phyloP scores from a whole-genome alignment of 805 yeast species.

The Myxozyma udenii region DNA sequence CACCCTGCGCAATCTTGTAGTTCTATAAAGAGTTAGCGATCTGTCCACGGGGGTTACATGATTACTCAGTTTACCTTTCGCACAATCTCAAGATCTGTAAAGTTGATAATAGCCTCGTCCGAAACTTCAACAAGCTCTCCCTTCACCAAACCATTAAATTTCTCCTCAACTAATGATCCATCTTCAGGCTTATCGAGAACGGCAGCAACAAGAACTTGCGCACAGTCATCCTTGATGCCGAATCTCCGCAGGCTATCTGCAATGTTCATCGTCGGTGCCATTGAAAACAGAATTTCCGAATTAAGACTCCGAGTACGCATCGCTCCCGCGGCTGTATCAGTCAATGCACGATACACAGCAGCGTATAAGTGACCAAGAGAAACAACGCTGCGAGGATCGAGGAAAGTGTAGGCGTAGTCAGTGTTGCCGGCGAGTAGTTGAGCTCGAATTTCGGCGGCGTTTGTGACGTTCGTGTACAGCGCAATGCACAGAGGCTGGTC shows the following conservation, averaged over 20 bases:
- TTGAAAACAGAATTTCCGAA: constrained; percentile 65
- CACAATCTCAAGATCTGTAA: constrained; percentile 16
- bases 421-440: constrained; percentile 47
- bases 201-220: constrained; percentile 51
- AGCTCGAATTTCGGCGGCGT: constrained; percentile 46
- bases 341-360: constrained; percentile 58
- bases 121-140: constrained; percentile 23
- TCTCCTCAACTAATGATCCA: not conserved
- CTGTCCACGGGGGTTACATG: not conserved
- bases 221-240: constrained; percentile 57
- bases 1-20: constrained; percentile 22
- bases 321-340: constrained; percentile 45
- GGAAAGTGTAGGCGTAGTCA: constrained; percentile 59
- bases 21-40: constrained; percentile 11
- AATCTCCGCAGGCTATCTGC: constrained; percentile 67
- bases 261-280: constrained; percentile 69
- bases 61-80: constrained; percentile 16
- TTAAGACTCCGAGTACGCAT: constrained; percentile 64
- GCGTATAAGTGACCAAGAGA: constrained; percentile 61
- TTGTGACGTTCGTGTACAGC: constrained; percentile 48
- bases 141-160: constrained; percentile 18
- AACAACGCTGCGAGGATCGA: constrained; percentile 54
- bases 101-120: constrained; percentile 6
- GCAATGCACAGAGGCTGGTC: constrained; percentile 39
- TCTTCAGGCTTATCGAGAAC: constrained; percentile 34